These are phyloP conservation scores for Pleurozium schreberi DNA, from an alignment of 225 moss, liverwort and hornwort genomes.

Conservation along the genomic window DNA sequence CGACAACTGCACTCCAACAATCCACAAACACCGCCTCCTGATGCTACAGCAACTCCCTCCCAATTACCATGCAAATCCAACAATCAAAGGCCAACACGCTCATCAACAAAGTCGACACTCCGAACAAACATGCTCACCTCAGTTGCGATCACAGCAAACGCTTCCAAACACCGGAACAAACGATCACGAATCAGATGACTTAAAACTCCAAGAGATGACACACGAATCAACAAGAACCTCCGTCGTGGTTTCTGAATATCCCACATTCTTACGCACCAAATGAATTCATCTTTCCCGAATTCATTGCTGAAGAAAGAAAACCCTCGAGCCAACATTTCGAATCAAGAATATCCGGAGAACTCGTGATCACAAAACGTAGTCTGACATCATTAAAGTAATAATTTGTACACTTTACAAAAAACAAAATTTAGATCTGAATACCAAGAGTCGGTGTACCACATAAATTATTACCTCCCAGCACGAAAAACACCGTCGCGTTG, in stretches of 20 bases:
- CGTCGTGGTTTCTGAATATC: too few relatives aligned
- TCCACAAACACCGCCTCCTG: neutral
- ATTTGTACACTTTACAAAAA: neutral
- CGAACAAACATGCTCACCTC: neutral
- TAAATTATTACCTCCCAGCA: neutral
- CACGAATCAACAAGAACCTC: neutral
- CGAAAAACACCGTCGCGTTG: neutral
- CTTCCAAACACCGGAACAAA: neutral
- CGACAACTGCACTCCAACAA: neutral
- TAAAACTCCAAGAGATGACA: neutral
- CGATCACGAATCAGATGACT: neutral
- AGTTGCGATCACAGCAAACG: neutral
- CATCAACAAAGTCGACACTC: neutral
- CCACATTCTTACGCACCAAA: neutral
- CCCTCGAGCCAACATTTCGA: neutral
- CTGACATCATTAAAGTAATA: neutral
- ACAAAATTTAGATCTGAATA: neutral
- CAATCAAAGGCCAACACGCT: neutral
- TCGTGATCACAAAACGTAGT: neutral
- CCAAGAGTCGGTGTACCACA: neutral
- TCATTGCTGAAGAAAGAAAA: neutral
- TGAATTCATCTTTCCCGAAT: neutral
- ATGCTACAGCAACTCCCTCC: neutral
- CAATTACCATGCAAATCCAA: neutral
- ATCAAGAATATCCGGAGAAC: neutral